Percentiles rank a stretch among this genome's conserved stretches.
Evolutionary conservation across 177 flowering plant species (phyloP).

Genomic region (Vitis hybrid): DNA sequence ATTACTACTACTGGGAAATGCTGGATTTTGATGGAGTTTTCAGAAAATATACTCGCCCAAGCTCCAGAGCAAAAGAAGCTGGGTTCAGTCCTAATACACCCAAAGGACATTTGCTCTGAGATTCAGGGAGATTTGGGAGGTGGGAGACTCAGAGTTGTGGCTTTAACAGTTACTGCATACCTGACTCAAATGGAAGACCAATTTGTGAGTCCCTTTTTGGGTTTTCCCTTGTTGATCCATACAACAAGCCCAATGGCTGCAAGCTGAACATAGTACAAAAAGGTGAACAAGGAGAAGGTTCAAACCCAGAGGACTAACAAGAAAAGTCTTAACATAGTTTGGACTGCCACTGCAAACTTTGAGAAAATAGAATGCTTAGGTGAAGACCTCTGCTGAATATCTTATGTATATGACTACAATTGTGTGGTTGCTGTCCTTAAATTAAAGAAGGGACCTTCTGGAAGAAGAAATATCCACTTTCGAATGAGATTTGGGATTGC

Average conservation of each 20-base stretch:
- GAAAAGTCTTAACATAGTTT: no score
- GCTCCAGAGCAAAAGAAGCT: no score
- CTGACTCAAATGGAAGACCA: conserved; percentile 6
- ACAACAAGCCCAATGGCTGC: no score
- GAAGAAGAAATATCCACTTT: conserved; percentile 6
- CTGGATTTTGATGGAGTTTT: no score
- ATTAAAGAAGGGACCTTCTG: neutral
- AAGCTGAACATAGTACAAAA: no score
- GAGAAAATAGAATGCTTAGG: no score
- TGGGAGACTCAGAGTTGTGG: conserved; percentile 10
- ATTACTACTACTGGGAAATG: no score
- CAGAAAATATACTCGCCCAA: no score
- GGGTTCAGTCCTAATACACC: neutral
- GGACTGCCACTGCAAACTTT: no score
- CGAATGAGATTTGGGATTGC: neutral
- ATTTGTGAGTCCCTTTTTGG: conserved; percentile 6
- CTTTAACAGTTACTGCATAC: conserved; percentile 8
- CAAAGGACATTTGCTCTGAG: conserved; percentile 9
- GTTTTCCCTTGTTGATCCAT: no score
- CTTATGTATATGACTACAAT: neutral
- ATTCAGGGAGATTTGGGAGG: conserved; percentile 5
- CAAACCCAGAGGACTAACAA: no score
- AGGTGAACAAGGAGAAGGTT: no score
- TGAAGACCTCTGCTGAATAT: neutral
- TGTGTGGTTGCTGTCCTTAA: neutral